Conservation (phyloP, 23 red algal genomes). For the Gracilaria gracilis region DNA sequence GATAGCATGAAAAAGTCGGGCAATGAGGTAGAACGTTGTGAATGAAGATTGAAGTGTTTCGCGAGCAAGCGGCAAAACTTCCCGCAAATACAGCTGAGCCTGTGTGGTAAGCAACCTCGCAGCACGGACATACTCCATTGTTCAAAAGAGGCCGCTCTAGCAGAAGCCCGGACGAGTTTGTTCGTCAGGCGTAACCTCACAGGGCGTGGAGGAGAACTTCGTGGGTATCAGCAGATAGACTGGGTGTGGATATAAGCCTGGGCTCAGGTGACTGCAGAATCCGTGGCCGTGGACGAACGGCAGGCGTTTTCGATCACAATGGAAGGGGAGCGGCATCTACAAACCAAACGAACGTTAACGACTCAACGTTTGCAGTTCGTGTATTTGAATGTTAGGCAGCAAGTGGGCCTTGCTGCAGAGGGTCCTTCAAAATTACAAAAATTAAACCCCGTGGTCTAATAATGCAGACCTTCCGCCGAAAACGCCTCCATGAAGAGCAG, state of each 20-base stretch:
- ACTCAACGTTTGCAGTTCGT: no score
- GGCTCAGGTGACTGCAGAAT: background rate
- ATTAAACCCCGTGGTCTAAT: no score
- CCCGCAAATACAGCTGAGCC: constrained; percentile 14
- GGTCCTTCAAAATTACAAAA: no score
- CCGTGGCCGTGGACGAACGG: background rate
- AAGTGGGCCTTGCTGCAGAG: background rate
- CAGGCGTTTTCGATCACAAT: background rate
- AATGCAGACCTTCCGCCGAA: no score
- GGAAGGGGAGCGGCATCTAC: background rate
- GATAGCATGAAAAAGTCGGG: constrained; percentile 9
- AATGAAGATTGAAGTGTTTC: constrained; percentile 30
- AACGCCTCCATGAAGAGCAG: no score
- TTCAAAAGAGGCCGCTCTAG: background rate
- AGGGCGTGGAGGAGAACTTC: background rate
- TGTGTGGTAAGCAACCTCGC: constrained; percentile 13
- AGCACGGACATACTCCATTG: constrained; percentile 54
- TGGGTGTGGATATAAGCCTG: background rate
- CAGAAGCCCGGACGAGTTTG: background rate
- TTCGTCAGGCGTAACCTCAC: background rate
- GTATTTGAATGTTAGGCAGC: background rate
- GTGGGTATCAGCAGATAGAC: background rate
- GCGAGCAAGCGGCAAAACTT: constrained; percentile 39
- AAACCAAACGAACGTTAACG: no score
- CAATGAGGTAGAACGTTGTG: background rate